Percentiles rank a stretch among this genome's conserved stretches.
Evolutionary conservation across 352 stramenopile genomes (phyloP).

Genomic region (Phytophthora foliorum): DNA sequence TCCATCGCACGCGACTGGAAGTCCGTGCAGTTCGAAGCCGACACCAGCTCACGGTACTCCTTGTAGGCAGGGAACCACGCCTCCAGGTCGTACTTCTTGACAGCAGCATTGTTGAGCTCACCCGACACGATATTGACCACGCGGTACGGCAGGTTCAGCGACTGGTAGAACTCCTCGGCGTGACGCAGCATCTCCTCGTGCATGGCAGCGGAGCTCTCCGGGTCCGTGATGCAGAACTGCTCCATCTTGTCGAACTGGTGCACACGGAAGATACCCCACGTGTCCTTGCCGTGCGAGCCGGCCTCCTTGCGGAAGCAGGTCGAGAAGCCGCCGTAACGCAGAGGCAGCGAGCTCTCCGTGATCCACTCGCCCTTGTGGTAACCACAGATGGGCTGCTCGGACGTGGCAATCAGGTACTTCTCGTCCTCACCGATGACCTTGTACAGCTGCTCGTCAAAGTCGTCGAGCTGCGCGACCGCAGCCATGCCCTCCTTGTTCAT

Average conservation of each 20-base stretch:
- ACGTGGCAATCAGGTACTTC: slow-evolving; percentile 99
- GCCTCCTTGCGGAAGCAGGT: slow-evolving; percentile 99
- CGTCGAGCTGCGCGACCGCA: slow-evolving; percentile 98
- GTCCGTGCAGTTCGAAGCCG: slow-evolving; percentile 99
- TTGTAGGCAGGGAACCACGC: slow-evolving; percentile 99
- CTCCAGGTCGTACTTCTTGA: slow-evolving; percentile 99
- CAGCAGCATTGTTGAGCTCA: slow-evolving; percentile 98
- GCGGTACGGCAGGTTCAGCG: slow-evolving; percentile 98
- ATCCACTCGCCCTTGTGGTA: slow-evolving; percentile 97
- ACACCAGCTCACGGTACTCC: slow-evolving; percentile 99
- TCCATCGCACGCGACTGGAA: slow-evolving; percentile 98
- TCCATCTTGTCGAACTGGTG: slow-evolving; percentile 99
- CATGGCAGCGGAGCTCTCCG: slow-evolving; percentile 94
- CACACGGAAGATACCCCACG: slow-evolving; percentile 99
- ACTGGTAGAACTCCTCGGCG: slow-evolving; percentile 99
- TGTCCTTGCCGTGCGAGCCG: slow-evolving; percentile 98
- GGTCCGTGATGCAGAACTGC: slow-evolving; percentile 98
- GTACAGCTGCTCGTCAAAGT: slow-evolving; percentile 99
- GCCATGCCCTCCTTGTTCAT: slow-evolving; percentile 99
- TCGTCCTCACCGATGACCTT: slow-evolving; percentile 98
- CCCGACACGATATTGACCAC: slow-evolving; percentile 99
- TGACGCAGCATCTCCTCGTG: slow-evolving; percentile 93
- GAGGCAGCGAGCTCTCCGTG: slow-evolving; percentile 81
- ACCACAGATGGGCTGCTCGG: slow-evolving; percentile 99
- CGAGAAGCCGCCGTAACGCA: slow-evolving; percentile 96